These are phyloP conservation scores for Fraxinus baroniana DNA, from an alignment of 305 asterid genomes.

Conservation along the genomic window DNA sequence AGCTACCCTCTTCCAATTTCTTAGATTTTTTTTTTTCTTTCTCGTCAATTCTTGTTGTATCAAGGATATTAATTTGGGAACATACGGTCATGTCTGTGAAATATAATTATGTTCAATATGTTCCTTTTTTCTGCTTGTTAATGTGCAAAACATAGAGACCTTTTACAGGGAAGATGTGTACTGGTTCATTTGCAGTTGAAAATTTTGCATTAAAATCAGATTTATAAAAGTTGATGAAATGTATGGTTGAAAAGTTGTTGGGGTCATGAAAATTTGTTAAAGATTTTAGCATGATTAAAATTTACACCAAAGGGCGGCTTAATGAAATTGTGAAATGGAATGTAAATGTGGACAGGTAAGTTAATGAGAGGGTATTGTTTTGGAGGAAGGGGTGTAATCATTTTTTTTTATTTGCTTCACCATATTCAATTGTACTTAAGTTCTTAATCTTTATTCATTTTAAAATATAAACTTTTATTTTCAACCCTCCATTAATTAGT, in stretches of 20 bases:
- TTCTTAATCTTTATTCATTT: neutral
- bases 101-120: neutral
- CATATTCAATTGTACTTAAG: neutral
- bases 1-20: neutral
- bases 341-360: neutral
- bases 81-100: neutral
- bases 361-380: neutral
- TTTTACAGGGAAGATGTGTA: neutral
- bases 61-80: neutral
- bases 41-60: constrained; percentile 1
- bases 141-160: neutral
- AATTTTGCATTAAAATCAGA: neutral
- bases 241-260: neutral
- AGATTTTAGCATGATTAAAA: neutral
- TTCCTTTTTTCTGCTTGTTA: neutral
- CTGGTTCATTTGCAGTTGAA: neutral
- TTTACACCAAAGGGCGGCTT: neutral
- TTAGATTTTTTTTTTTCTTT: neutral
- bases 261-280: no score
- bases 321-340: neutral
- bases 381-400: neutral
- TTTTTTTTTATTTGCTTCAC: neutral
- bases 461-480: no score
- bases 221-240: no score
- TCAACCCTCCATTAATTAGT: no score